Evolutionary conservation across 2,329 filamentous ascomycete genomes (phyloP), one percentile per base, ranked within the genome.

Genomic region (Periconia sp.): DNA sequence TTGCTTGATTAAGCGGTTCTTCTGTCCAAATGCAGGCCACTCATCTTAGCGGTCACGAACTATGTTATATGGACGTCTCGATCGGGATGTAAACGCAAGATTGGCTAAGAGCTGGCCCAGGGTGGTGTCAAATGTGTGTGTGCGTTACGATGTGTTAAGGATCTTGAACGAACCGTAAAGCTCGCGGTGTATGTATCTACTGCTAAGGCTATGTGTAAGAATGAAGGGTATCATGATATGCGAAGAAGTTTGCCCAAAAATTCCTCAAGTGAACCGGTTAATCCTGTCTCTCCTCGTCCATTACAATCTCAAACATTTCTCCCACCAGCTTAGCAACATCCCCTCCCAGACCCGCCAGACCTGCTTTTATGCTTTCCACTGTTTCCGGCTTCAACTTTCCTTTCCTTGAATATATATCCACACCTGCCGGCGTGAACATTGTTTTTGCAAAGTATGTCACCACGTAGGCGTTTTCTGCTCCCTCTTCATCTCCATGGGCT

Each of bases 381-480:
- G 83, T 81, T 62, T 74, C 78, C 43, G 79, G 72, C 40, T 76
- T 79, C 50, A 89, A 52, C 49, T 78, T 79, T 37, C 71, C 78
- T 12, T 78, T 75, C 55, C 87, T 78, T 32, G 82, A 84, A 68
- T 92, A 94, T 8, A 95, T 70, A 70, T 95, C 90, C 21, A 95
- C 61, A 0, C 90, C 90, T 43, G 89, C 88, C 50, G 87, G 86
- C 5, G 89, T 94, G 57, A 95, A 95, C 31, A 92, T 56, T 17
- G 88, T 95, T 61, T 88, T 85, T 50, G 86, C 85, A 68, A 95
- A 95, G 78, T 86, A 92, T 4, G 88, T 95, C 11, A 95, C 88
- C 1, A 82, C 83, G 88, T 88, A 95, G 23, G 72, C 56, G 56
- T 79, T 78, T 68, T 70, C 70, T 6, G 52, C 56, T 1, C 70